A percentile compares a stretch with the other conserved stretches of the same genome.
These are phyloP conservation scores for Aaosphaeria arxii DNA, from an alignment of 2,329 filamentous ascomycete species.

Conservation along the genomic window DNA sequence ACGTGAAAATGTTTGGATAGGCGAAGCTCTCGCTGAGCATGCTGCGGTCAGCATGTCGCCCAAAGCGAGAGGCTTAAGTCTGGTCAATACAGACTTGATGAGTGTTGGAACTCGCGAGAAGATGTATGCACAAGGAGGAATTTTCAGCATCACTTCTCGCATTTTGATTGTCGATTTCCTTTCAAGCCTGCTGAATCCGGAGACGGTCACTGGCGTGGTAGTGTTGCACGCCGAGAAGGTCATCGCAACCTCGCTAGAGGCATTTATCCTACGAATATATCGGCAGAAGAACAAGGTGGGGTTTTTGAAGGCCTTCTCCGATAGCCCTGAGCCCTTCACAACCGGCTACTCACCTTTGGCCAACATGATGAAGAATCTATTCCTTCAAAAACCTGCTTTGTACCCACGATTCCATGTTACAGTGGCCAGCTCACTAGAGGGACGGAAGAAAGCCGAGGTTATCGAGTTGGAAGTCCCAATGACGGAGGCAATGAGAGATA, in stretches of 20 bases:
- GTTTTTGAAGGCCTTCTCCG: constrained; percentile 94
- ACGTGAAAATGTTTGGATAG: constrained; percentile 94
- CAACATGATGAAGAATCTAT: constrained; percentile 89
- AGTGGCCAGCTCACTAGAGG: constrained; percentile 85
- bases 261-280: constrained; percentile 92
- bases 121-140: constrained; percentile 84
- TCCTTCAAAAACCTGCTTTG: constrained; percentile 80
- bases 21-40: constrained; percentile 92
- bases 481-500: constrained; percentile 89
- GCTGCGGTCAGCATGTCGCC: constrained; percentile 82
- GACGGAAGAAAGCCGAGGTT: constrained; percentile 89
- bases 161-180: constrained; percentile 93
- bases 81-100: constrained; percentile 93
- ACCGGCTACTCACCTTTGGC: constrained; percentile 83
- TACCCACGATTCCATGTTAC: constrained; percentile 94
- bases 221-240: constrained; percentile 86
- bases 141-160: constrained; percentile 93
- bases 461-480: constrained; percentile 96
- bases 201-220: constrained; percentile 81
- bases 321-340: constrained; percentile 87
- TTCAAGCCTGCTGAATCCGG: constrained; percentile 75
- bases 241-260: constrained; percentile 82
- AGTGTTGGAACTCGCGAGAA: constrained; percentile 84
- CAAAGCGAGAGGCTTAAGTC: constrained; percentile 77
- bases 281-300: constrained; percentile 91